These are phyloP conservation scores for Wickerhamiella dianesei DNA, from an alignment of 805 yeast species.

Conservation along the genomic window DNA sequence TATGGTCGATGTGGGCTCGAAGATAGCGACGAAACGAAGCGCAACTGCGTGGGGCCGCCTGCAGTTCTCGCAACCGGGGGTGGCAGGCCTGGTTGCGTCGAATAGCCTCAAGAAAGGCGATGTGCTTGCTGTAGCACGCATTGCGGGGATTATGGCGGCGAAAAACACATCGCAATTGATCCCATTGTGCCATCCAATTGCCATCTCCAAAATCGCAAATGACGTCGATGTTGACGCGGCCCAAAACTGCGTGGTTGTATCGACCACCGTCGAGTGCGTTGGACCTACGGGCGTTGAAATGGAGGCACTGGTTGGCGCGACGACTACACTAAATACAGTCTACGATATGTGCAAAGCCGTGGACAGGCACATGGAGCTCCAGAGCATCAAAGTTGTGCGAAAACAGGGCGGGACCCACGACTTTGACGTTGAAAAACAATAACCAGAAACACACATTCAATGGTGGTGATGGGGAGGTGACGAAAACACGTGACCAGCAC, in stretches of 20 bases:
- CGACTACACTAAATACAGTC: slow-evolving; percentile 33
- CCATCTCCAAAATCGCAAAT: slow-evolving; percentile 31
- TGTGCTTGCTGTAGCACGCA: slow-evolving; percentile 34
- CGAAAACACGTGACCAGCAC: no score
- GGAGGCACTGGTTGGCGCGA: slow-evolving; percentile 41
- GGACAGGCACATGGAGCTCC: slow-evolving; percentile 35
- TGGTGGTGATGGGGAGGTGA: no score
- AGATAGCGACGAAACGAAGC: slow-evolving; percentile 28
- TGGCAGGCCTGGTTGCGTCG: slow-evolving; percentile 25
- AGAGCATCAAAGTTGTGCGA: slow-evolving; percentile 27
- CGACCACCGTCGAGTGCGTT: slow-evolving; percentile 32
- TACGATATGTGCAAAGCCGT: slow-evolving; percentile 49
- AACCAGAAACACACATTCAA: no score
- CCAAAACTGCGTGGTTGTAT: slow-evolving; percentile 22
- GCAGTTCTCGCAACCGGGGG: slow-evolving; percentile 26
- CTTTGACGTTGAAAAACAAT: slow-evolving; percentile 10
- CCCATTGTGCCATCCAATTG: slow-evolving; percentile 39
- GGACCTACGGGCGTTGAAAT: slow-evolving; percentile 47
- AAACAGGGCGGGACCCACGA: slow-evolving; percentile 35
- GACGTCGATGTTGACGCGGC: slow-evolving; percentile 20
- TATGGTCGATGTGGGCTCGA: slow-evolving; percentile 38
- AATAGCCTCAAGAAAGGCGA: slow-evolving; percentile 39
- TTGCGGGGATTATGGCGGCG: slow-evolving; percentile 41
- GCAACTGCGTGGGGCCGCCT: slow-evolving; percentile 36
- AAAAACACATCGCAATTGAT: slow-evolving; percentile 35